Base-by-base conservation (phyloP, 352 stramenopile genomes). In the Phytophthora aleatoria region DNA sequence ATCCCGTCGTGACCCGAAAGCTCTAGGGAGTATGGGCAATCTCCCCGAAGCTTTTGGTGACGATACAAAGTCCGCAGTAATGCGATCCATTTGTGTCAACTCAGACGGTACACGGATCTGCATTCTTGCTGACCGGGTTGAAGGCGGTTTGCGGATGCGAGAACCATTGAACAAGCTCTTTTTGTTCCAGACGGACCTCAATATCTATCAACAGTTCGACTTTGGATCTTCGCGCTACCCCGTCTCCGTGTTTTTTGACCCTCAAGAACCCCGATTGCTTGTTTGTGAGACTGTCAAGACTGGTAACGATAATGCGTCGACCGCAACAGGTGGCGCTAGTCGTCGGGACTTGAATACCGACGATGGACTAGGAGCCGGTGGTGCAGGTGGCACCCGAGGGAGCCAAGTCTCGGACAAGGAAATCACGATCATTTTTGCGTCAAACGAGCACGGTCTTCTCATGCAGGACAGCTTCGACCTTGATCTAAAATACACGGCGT, bases 381-480 rank as follows among this genome's bases (percentile, higher is more conserved):
- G n/a, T 20, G 47, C 42, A n/a, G 15, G 48, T 28, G 56, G 61
- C 27, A 31, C 51, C 1, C 64, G 73, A 31, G 64, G 61, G 10
- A 77, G 20, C 28, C 74, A 75, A 9, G 47, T 82, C 6, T 81
- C 81, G 0, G 86, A 93, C 50, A 91, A 91, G 52, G 89, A 98
- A 67, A 80, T 98, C 50, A 95, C 81, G 3, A 90, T 96, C n/a
- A 76, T 97, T 42, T 98, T 98, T 67, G 92, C 89, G 6, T 97
- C 92, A 20, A 89, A 93, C 48, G 91, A 98, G 49, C 83, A 96
- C 50, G 91, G 91, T 5, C 70, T 97, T 15, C 76, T 98, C 7
- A 94, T 97, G 81, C 94, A 98, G 61, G 91, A 98, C 54, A 88
- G 69, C 44, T 97, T 97, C 44, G 83, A 96, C 26, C 66, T 97